Evolutionary conservation across 2,329 filamentous ascomycete species (phyloP), one percentile per base, ranked within the genome.

Genomic region (Botrytis squamosa): DNA sequence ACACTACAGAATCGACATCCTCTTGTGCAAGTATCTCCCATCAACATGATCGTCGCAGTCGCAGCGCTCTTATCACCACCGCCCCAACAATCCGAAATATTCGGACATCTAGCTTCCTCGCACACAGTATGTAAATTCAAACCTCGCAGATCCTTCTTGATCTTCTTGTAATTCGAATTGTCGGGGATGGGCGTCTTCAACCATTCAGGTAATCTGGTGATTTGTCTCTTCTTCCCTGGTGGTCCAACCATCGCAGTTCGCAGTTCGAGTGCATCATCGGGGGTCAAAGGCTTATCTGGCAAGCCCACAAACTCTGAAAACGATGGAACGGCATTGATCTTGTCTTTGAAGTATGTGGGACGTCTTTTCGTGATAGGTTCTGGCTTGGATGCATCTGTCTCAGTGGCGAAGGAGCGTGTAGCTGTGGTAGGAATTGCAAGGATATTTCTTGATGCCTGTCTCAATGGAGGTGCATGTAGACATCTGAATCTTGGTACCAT

Each of bases 11-110:
- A 99, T 71, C 96, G 90, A 84, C 96, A 99, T 29, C 95, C 96
- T 75, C 96, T 89, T 29, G 96, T 99, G 84, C 96, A 99, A 14
- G 95, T 98, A 83, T 99, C 96, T 77, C 96, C 96, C 95, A 98
- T 98, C 66, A 99, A 86, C 96, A 99, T 99, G 83, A 99, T 98
- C 18, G 96, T 99, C 3, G 96, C 96, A 46, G 96, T 99, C 7
- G 96, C 96, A 40, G 94, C 92, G 77, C 90, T 91, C 85, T 97
- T 97, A 82, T 92, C 90, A 81, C 87, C 90, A 49, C 96, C 96
- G 75, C 96, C 96, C 96, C 96, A 99, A 86, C 96, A 99, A 82
- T 98, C 95, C 76, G 92, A 94, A 75, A 99, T 97, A 83, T 99
- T 99, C 75, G 96, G 96, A 83, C 96, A 99, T 77, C 94, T 90